A percentile compares a stretch with the other conserved stretches of the same genome.
These are phyloP conservation scores for Phaeosphaeriaceae sp. DNA, from an alignment of 2,329 filamentous ascomycete genomes.

Conservation along the genomic window DNA sequence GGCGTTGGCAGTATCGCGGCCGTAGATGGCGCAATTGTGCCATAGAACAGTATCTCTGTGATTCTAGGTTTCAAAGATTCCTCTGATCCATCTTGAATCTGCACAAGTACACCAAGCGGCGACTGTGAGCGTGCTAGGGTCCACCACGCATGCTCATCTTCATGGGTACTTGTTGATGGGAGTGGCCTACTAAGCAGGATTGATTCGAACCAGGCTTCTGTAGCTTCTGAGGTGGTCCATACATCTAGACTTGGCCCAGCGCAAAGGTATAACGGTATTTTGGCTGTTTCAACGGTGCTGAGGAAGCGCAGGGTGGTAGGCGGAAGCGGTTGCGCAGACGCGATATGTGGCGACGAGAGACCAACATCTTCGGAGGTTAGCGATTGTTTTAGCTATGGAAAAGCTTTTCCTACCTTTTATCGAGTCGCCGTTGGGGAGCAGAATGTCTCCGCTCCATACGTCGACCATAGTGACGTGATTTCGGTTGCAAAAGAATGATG, in stretches of 20 bases:
- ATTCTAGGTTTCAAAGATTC: constrained; percentile 21
- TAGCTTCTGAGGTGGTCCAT: constrained; percentile 41
- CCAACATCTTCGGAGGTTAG: constrained; percentile 32
- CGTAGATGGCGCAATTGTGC: constrained; percentile 34
- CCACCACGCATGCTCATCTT: constrained; percentile 45
- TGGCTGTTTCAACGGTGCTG: constrained; percentile 48
- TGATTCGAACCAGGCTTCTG: constrained; percentile 51
- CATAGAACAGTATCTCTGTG: constrained; percentile 57
- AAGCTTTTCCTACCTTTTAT: constrained; percentile 32
- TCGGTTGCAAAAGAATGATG: neutral
- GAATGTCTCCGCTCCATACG: constrained; percentile 44
- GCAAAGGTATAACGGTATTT: constrained; percentile 51
- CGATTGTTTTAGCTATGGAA: neutral
- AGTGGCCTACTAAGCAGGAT: constrained; percentile 36
- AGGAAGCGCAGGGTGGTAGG: constrained; percentile 42
- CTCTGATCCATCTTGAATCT: constrained; percentile 24
- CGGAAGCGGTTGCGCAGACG: constrained; percentile 22
- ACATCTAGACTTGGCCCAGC: constrained; percentile 49
- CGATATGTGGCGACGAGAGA: constrained; percentile 30
- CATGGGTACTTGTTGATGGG: constrained; percentile 3
- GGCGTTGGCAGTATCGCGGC: constrained; percentile 38
- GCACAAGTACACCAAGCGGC: constrained; percentile 48
- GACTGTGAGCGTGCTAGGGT: constrained; percentile 45
- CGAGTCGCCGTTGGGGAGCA: constrained; percentile 31
- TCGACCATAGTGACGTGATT: constrained; percentile 33